Percentiles rank a stretch among this genome's conserved stretches.
Conservation (phyloP, 1,284 basidiomycete species). For the Fomitopsis betulina region DNA sequence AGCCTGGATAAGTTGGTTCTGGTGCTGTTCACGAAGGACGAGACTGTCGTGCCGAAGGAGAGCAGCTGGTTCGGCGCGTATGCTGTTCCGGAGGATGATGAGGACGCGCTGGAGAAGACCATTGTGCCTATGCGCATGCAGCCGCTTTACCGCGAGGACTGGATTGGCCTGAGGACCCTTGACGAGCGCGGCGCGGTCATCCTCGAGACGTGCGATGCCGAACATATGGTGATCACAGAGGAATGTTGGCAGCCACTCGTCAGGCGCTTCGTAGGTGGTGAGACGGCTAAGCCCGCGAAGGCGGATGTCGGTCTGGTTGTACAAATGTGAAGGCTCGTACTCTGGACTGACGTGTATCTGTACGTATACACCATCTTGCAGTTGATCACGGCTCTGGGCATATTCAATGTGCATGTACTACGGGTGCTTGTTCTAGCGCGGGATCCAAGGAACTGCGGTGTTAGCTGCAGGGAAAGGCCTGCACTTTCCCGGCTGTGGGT, state of each 20-base stretch:
- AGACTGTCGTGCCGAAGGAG: conserved; percentile 79
- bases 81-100: conserved; percentile 31
- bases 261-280: conserved; percentile 39
- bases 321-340: too few species aligned
- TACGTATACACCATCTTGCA: not conserved
- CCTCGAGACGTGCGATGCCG: conserved; percentile 68
- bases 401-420: too few species aligned
- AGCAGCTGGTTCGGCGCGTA: conserved; percentile 83
- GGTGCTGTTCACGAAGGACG: conserved; percentile 65
- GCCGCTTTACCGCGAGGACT: conserved; percentile 80
- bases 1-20: conserved; percentile 60
- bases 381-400: too few species aligned
- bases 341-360: not conserved
- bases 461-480: too few species aligned
- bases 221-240: conserved; percentile 76
- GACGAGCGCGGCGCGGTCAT: conserved; percentile 68
- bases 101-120: conserved; percentile 27
- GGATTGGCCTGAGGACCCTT: conserved; percentile 80
- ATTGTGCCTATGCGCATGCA: conserved; percentile 76
- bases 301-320: not conserved
- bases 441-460: too few species aligned
- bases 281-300: not conserved
- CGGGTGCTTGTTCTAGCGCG: too few species aligned
- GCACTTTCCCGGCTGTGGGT: too few species aligned
- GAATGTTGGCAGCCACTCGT: conserved; percentile 59